These are phyloP conservation scores for Hirsutella rhossiliensis DNA, from an alignment of 2,329 filamentous ascomycete genomes.

Conservation along the genomic window DNA sequence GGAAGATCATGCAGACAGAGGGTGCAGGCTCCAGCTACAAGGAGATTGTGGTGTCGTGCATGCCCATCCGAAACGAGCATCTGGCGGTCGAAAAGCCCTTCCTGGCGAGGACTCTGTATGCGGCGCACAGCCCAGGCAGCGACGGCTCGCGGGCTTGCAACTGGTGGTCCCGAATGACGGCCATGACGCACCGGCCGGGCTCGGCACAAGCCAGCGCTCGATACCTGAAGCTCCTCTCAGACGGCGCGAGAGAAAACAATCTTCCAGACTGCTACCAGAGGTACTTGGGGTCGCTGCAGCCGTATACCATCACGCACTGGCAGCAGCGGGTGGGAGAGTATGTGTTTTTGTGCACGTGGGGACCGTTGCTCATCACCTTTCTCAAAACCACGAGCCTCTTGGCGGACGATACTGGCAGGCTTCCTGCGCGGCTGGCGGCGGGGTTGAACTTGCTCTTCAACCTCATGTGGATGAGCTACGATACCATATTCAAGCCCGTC, in stretches of 20 bases:
- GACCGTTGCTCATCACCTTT: slow-evolving; percentile 41
- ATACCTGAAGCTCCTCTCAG: slow-evolving; percentile 69
- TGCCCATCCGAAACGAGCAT: slow-evolving; percentile 51
- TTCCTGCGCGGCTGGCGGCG: slow-evolving; percentile 54
- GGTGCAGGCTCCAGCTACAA: slow-evolving; percentile 77
- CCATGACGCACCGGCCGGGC: slow-evolving; percentile 31
- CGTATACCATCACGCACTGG: slow-evolving; percentile 57
- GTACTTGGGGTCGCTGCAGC: slow-evolving; percentile 56
- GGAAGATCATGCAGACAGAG: slow-evolving; percentile 80
- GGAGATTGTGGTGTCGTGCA: slow-evolving; percentile 70
- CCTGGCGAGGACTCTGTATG: slow-evolving; percentile 75
- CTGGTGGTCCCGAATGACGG: slow-evolving; percentile 38
- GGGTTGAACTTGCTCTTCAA: slow-evolving; percentile 40
- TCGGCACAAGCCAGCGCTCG: slow-evolving; percentile 76
- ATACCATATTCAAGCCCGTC: slow-evolving; percentile 35
- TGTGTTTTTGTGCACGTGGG: slow-evolving; percentile 48
- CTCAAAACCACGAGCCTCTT: slow-evolving; percentile 33
- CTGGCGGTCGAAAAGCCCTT: slow-evolving; percentile 39
- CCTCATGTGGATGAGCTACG: slow-evolving; percentile 32
- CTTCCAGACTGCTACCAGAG: slow-evolving; percentile 66
- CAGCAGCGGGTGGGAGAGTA: slow-evolving; percentile 54
- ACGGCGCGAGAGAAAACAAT: slow-evolving; percentile 69
- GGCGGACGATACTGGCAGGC: slow-evolving; percentile 52
- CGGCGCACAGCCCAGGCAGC: slow-evolving; percentile 34
- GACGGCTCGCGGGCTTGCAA: slow-evolving; percentile 18